Percentiles rank a stretch among this genome's conserved stretches.
These are phyloP conservation scores for Proliferodiscus dingleyae DNA, from an alignment of 2,329 filamentous ascomycete genomes.

Conservation along the genomic window DNA sequence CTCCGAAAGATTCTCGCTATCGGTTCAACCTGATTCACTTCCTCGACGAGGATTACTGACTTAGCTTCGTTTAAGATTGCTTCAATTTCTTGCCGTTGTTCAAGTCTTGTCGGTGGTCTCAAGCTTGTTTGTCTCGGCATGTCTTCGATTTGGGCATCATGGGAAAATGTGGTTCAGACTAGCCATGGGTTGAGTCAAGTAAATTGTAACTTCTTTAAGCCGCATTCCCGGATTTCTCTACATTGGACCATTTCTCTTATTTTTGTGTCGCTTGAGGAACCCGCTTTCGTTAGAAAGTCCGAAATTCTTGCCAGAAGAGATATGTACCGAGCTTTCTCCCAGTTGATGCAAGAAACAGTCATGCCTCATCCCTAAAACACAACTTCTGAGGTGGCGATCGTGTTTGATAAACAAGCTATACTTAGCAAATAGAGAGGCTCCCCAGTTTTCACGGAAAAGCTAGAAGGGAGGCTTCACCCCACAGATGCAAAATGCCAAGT, in stretches of 20 bases:
- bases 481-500: slow-evolving; percentile 5
- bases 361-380: neutral
- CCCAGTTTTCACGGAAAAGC: neutral
- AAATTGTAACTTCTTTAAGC: neutral
- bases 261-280: neutral
- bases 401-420: slow-evolving; percentile 3
- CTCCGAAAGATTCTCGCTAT: slow-evolving; percentile 25
- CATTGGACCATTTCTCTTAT: neutral
- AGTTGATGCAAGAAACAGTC: neutral
- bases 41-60: neutral
- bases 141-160: neutral
- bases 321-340: neutral
- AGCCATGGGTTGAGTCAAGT: neutral
- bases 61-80: neutral
- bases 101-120: neutral
- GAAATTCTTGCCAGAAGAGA: neutral
- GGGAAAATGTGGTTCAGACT: neutral
- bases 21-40: slow-evolving; percentile 8
- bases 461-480: slow-evolving; percentile 1
- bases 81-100: neutral
- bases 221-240: neutral
- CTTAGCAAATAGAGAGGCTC: neutral
- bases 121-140: neutral
- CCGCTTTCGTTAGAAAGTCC: neutral
- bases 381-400: slow-evolving; percentile 2